Evolutionary conservation across 2,329 filamentous ascomycete species (phyloP), one percentile per base, ranked within the genome.

Genomic region (Xylariaceae sp.): DNA sequence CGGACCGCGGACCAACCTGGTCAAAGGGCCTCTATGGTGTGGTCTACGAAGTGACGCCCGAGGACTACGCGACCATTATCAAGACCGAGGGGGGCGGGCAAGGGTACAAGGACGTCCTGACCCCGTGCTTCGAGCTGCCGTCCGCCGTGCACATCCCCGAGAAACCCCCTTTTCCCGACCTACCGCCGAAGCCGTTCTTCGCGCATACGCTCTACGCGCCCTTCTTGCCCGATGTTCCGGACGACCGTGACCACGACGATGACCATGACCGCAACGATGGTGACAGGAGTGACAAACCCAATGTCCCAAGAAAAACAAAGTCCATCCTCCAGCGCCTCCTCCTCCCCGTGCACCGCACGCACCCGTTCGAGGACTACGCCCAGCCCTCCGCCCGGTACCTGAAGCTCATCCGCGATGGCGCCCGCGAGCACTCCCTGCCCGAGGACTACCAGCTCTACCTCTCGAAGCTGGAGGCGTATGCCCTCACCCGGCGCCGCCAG

Each of bases 11-110:
- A 3, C 67, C 61, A 7, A 54, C 65, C 38, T 94, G 88, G 88
- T 68, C 79, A 47, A 89, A 88, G 55, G 86, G 87, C 4, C 73
- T 98, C 2, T 77, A 96, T 28, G 92, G 92, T 16, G 88, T 95
- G 12, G 92, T 97, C 3, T 98, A 98, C 66, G 89, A 97, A 66
- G 87, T 97, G 19, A 95, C 88, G 1, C 67, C 73, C 13, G 63
- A 74, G 30, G 92, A 98, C 65, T 98, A 86, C 59, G 74, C 81
- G 5, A 84, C 77, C 43, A 95, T 98, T 51, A 83, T 97, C 44
- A 82, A 82, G 4, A 96, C 89, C 4, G 92, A 98, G 61, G 90
- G 90, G 36, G 89, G 86, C 21, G 89, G 89, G 13, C 66, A 80
- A 2, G 75, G 81, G n/a, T 98, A 98, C 67, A 70, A 82, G 40